Evolutionary conservation across 2,329 filamentous ascomycete genomes (phyloP).

Genomic region (Aschersonia sp.): DNA sequence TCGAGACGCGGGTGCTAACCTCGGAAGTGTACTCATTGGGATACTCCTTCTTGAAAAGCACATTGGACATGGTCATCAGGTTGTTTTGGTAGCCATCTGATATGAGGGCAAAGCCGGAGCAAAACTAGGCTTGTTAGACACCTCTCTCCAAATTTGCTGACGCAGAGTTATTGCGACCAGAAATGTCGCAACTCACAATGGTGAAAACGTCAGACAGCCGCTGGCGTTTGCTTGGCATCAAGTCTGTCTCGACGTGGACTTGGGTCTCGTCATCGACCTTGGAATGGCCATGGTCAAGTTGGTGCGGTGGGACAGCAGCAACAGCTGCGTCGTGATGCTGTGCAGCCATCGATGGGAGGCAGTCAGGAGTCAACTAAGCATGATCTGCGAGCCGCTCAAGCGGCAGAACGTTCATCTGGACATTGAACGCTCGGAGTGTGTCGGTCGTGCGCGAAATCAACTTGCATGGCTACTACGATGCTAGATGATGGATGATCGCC

Average conservation of each 20-base stretch:
- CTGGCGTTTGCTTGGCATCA: slow-evolving; percentile 5
- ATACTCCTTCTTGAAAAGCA: slow-evolving; percentile 17
- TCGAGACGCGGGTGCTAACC: slow-evolving; percentile 25
- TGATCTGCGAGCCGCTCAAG: no score
- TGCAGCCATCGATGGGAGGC: no score
- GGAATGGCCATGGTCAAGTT: no score
- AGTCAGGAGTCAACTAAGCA: no score
- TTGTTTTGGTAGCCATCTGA: slow-evolving; percentile 23
- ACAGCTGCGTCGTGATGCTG: no score
- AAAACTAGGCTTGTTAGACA: slow-evolving; percentile 6
- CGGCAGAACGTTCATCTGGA: no score
- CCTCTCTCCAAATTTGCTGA: neutral
- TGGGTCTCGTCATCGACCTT: slow-evolving; percentile 1
- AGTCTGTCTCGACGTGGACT: neutral
- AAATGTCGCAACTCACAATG: slow-evolving; percentile 7
- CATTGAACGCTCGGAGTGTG: no score
- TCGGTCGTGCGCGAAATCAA: no score
- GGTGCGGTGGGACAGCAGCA: no score
- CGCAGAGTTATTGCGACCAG: neutral
- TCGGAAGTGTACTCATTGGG: slow-evolving; percentile 18
- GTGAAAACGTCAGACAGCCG: slow-evolving; percentile 12
- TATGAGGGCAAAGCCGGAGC: slow-evolving; percentile 18
- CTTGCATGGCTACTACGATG: no score
- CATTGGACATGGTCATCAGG: slow-evolving; percentile 19
- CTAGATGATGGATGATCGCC: no score